Evolutionary conservation across 2,329 filamentous ascomycete genomes (phyloP), one percentile per base, ranked within the genome.

Genomic region (Pseudogymnoascus sp.): DNA sequence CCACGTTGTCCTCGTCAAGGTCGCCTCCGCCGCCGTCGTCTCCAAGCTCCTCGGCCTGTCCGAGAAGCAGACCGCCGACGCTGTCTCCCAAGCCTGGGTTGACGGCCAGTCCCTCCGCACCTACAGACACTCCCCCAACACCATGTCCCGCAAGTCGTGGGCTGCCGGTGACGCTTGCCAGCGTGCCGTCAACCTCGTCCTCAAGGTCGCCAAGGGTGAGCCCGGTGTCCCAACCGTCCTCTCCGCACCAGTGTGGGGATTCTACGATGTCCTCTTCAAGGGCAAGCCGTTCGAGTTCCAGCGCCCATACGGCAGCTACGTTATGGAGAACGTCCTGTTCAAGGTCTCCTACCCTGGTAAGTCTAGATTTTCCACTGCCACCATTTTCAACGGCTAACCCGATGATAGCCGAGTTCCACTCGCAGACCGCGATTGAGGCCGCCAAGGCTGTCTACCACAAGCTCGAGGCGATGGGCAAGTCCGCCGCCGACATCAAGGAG

Each of bases 251-350:
- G 87, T 87, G 64, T 99, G 95, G 95, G 95, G 95, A 65, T 99
- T 97, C 85, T 99, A 99, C 80, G 95, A 99, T 75, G 93, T 97
- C 68, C 85, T 96, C 68, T 99, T 97, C 84, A 91, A 93, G 81
- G 92, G 92, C 79, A 91, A 96, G 73, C 90, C 90, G 78, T 99
- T 99, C 76, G 82, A 92, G 77, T 99, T 97, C 84, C 93, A 97
- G 83, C 87, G 95, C 67, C 87, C 88, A 65, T 99, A 99, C 75
- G 93, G 93, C 75, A 96, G 90, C 82, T 99, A 99, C 78, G 95
- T 99, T 69, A 99, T 99, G 95, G 95, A 99, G 86, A 99, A 97
- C 74, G 92, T 99, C 66, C 87, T 99, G 68, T 99, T 99, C 88
- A 99, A 99, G 86, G 95, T 99, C 66, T 99, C 95, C 53, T 97